Conservation (phyloP, 2,329 filamentous ascomycete genomes). For the Fonsecaea erecta region DNA sequence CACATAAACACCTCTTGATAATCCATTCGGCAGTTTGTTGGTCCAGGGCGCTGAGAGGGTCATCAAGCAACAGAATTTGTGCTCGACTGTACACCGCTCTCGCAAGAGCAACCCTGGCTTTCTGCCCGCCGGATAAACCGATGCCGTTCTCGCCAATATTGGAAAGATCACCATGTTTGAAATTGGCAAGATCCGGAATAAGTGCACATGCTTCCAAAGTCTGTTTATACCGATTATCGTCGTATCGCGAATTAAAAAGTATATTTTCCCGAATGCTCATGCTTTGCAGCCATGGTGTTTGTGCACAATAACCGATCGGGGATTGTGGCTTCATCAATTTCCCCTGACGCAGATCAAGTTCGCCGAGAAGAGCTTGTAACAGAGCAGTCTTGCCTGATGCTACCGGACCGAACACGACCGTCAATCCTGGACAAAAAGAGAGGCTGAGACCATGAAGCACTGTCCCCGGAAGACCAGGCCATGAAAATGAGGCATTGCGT, state of each 20-base stretch:
- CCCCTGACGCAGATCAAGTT: conserved; percentile 60
- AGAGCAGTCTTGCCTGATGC: conserved; percentile 67
- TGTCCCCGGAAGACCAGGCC: conserved; percentile 69
- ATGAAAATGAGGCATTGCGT: conserved; percentile 72
- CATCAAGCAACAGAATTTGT: conserved; percentile 61
- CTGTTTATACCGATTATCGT: conserved; percentile 69
- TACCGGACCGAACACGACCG: conserved; percentile 67
- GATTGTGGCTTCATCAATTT: conserved; percentile 59
- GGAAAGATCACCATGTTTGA: conserved; percentile 67
- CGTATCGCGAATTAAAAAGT: conserved; percentile 67
- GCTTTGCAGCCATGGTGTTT: conserved; percentile 70
- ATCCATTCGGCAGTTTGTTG: conserved; percentile 68
- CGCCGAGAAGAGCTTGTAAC: conserved; percentile 63
- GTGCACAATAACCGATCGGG: conserved; percentile 65
- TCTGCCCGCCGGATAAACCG: conserved; percentile 65
- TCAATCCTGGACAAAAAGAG: conserved; percentile 61
- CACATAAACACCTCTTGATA: conserved; percentile 61
- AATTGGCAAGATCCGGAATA: conserved; percentile 64
- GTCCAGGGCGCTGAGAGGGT: conserved; percentile 64
- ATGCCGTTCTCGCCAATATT: conserved; percentile 66
- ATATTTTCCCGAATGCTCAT: conserved; percentile 74
- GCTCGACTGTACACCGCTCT: conserved; percentile 63
- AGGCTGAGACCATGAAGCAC: conserved; percentile 61
- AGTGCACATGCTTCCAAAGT: conserved; percentile 70
- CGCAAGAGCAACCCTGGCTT: conserved; percentile 64